Base-by-base conservation (phyloP, 176 grass and related monocot species). In the Zoysia japonica region DNA sequence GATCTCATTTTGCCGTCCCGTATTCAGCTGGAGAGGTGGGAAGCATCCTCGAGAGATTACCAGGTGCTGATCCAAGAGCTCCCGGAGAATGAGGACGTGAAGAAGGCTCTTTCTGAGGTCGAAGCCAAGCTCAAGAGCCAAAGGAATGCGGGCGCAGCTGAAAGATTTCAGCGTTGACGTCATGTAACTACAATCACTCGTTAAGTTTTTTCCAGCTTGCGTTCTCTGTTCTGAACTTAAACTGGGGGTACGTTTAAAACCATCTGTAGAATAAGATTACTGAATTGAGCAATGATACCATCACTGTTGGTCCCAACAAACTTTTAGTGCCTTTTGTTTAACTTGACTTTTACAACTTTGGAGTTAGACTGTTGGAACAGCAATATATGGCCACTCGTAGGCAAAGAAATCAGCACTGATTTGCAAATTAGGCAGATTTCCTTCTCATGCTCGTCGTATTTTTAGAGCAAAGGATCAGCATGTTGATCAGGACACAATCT, bases 11-110 rank as follows among this genome's bases (percentile, higher is more conserved):
- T 68, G 16, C 2, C n/a, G 9, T 11, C 11, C 9, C 53, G 13
- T 61, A 67, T 40, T 90, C 51, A 98, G 95, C n/a, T 94, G 88
- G 88, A 95, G 80, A 99, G 85, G 6, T 96, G 96, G 96, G 90
- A 99, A 72, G 90, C 92, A 63, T 87, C 88, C 9, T 47, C 91
- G 64, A 91, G 88, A 84, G 96, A 99, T 82, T 99, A 96, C 73
- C 78, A 91, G 78, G 81, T 93, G 71, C 65, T 99, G 56, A 53
- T 93, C 68, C 90, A 93, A 90, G 92, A 95, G 56, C 83, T 91
- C 38, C 92, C 92, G 5, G 90, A 85, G 77, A 94, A 96, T 9
- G 90, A 96, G 75, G 92, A 96, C 72, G 88, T 96, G 65, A 89
- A 68, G 46, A 91, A 80, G 87, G 90, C 86, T 3, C 71, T 99